Conservation (phyloP, 371 early-diverging fungal genomes). For the Coemansia sp. region DNA sequence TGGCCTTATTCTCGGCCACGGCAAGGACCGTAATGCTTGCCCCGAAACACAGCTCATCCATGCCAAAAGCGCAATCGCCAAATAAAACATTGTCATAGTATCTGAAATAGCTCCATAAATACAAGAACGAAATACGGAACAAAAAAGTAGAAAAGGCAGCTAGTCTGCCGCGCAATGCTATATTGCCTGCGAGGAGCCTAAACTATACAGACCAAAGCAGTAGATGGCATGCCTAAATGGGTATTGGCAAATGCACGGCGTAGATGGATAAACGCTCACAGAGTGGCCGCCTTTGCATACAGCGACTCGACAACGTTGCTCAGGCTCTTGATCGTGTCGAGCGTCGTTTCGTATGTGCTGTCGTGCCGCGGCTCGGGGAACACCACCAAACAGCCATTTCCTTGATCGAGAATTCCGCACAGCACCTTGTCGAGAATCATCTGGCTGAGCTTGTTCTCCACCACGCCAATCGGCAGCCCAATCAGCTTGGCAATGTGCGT, state of each 20-base stretch:
- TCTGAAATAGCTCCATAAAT: conserved; percentile 1
- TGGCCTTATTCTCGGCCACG: conserved; percentile 22
- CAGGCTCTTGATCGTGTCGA: conserved; percentile 94
- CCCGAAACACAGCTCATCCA: background rate
- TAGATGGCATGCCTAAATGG: background rate
- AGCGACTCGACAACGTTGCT: conserved; percentile 91
- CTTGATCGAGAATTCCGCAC: conserved; percentile 95
- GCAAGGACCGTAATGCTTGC: background rate
- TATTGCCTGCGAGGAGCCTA: background rate
- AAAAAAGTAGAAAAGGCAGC: background rate
- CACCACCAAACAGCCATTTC: conserved; percentile 89
- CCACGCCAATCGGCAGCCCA: conserved; percentile 84
- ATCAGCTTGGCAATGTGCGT: conserved; percentile 91
- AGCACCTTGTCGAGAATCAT: conserved; percentile 98
- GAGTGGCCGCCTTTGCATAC: conserved; percentile 76
- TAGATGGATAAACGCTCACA: conserved; percentile 14
- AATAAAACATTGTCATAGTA: conserved; percentile 5
- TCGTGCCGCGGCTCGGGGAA: conserved; percentile 88
- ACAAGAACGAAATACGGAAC: conserved; percentile 1
- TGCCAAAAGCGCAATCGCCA: background rate
- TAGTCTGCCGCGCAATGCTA: background rate
- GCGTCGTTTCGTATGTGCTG: conserved; percentile 86
- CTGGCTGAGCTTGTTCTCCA: conserved; percentile 94
- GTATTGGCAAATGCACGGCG: conserved; percentile 5
- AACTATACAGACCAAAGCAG: conserved; percentile 10